Evolutionary conservation across 352 stramenopile species (phyloP), one percentile per base, ranked within the genome.

Genomic region (Globisporangium alternatum): DNA sequence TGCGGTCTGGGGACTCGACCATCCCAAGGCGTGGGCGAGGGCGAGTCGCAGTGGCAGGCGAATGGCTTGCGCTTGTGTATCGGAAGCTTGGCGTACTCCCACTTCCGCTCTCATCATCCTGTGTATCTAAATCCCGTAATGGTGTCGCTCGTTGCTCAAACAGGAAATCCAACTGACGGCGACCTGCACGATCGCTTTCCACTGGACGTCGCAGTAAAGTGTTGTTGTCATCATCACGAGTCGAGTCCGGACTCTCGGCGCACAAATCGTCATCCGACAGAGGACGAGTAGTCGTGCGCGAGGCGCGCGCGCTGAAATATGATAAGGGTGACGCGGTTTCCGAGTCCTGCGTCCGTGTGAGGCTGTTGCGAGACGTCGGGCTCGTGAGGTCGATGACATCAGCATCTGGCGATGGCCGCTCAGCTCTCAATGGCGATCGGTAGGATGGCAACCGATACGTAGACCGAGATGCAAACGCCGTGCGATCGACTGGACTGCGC

Each of bases 381-480:
- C 78, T 87, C 7, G 80, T 89, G 31, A 90, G 78, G 37, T 91
- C 82, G 49, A 91, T 89, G 33, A 89, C 62, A 47, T 69, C 62
- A 43, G 61, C 68, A 66, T 57, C 61, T 12, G 60, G 41, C 28
- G 68, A 68, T 28, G 31, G 51, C 17, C 39, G 45, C 19, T 35
- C 52, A 13, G 48, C 9, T 41, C 48, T 22, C 47, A 49, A 49
- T 37, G 43, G 35, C 0, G 48, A 48, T 5, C 31, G 47, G 44
- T 58, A 49, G 21, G 51, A 60, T 33, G 49, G 19, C 22, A 21
- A 37, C 22, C 30, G n/a, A 37, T 56, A 58, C 19, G 17, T 12
- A 41, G 45, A 25, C 17, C 33, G 41, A 15, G 39, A 37, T 5
- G n/a, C 28, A 39, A 37, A 22, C n/a, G 33, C 19, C 25, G 39